Evolutionary conservation across 768 basidiomycete genomes (phyloP).

Genomic region (Pseudohyphozyma bogoriensis): DNA sequence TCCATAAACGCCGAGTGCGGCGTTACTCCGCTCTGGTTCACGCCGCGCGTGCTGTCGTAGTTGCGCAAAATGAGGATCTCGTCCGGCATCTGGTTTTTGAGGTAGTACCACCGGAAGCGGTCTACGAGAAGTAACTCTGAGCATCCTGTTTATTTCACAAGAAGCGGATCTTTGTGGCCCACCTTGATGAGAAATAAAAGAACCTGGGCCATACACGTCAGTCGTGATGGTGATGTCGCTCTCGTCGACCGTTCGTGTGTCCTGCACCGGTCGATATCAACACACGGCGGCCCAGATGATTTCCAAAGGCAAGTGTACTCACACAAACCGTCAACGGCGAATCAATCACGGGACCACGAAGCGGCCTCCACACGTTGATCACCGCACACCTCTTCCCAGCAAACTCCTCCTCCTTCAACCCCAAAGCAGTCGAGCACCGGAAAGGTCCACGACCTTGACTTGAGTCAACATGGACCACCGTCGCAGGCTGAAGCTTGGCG

Average conservation of each 20-base stretch:
- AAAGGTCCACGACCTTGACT: neutral
- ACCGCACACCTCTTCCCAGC: neutral
- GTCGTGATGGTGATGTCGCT: constrained; percentile 3
- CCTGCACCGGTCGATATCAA: neutral
- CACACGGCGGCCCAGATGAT: no score
- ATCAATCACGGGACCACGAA: neutral
- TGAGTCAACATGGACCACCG: constrained; percentile 7
- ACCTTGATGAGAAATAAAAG: neutral
- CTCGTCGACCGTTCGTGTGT: neutral
- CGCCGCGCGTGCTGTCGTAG: constrained; percentile 16
- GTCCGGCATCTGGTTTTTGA: constrained; percentile 8
- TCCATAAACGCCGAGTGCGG: constrained; percentile 12
- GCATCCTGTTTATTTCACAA: neutral
- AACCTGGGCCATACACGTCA: constrained; percentile 4
- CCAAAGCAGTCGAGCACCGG: neutral
- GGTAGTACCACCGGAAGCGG: constrained; percentile 10
- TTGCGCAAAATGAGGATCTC: constrained; percentile 10
- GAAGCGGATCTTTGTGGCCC: neutral
- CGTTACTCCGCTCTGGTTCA: constrained; percentile 6
- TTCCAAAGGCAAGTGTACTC: neutral
- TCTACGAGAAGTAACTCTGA: neutral
- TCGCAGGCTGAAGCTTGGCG: neutral
- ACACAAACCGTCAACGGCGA: neutral
- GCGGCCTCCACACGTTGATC: constrained; percentile 7
- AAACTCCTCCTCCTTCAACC: neutral